These are phyloP conservation scores for Dothiorella sarmentorum DNA, from an alignment of 2,329 filamentous ascomycete genomes.

Conservation along the genomic window DNA sequence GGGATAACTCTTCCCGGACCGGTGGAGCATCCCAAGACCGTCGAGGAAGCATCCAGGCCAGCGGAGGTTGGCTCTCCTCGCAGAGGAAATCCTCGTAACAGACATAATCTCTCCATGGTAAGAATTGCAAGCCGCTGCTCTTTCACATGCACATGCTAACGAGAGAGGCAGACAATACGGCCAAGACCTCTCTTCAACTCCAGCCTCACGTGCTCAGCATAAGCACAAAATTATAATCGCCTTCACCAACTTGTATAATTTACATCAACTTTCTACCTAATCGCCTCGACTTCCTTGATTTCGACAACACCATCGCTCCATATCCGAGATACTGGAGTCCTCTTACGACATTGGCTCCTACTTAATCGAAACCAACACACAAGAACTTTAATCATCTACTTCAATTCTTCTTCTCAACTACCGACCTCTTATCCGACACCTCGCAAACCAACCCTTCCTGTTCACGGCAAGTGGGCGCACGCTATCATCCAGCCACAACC, in stretches of 20 bases:
- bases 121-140: background rate
- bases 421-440: background rate
- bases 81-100: background rate
- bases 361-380: background rate
- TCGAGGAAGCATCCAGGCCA: background rate
- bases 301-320: background rate
- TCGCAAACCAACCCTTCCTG: background rate
- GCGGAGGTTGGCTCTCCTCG: conserved; percentile 2
- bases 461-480: background rate
- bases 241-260: background rate
- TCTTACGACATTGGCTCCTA: background rate
- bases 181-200: background rate
- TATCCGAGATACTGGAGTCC: background rate
- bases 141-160: background rate
- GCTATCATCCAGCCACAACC: background rate
- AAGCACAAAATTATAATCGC: background rate
- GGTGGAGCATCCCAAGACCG: conserved; percentile 1
- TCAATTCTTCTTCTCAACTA: background rate
- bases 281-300: background rate
- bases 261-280: background rate
- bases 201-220: background rate
- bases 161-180: background rate
- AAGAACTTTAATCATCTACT: background rate
- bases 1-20: background rate
- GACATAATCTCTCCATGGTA: background rate